Percentiles rank a stretch among this genome's conserved stretches.
These are phyloP conservation scores for Bauhinia variegata DNA, from an alignment of 306 rosid species.

Conservation along the genomic window DNA sequence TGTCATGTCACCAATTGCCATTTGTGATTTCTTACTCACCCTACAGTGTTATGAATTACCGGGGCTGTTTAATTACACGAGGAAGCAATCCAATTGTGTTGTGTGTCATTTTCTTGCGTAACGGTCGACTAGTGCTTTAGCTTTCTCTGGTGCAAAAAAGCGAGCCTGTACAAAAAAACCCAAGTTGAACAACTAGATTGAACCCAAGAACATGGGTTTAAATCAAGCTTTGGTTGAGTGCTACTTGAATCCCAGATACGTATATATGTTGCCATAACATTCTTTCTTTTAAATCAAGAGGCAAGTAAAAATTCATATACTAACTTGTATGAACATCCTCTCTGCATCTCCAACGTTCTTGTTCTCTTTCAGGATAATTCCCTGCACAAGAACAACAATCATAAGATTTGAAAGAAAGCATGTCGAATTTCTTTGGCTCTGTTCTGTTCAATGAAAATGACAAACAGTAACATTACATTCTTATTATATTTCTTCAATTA, in stretches of 20 bases:
- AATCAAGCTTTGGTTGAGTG: neutral
- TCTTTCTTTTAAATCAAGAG: neutral
- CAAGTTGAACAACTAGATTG: neutral
- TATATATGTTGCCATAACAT: constrained; percentile 1
- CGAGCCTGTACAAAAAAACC: constrained; percentile 62
- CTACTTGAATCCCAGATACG: neutral
- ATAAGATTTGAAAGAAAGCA: constrained; percentile 28
- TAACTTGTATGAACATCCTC: constrained; percentile 95
- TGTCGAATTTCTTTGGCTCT: neutral
- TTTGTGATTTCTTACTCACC: too few species aligned
- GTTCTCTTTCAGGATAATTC: constrained; percentile 83
- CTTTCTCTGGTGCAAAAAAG: constrained; percentile 85
- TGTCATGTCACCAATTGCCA: too few species aligned
- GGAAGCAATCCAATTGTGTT: neutral
- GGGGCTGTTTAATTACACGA: neutral
- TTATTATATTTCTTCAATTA: neutral
- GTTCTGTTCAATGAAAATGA: constrained; percentile 10
- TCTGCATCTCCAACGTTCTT: constrained; percentile 87
- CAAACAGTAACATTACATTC: neutral
- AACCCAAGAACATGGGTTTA: neutral
- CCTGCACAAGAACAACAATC: constrained; percentile 53
- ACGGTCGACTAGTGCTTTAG: constrained; percentile 82
- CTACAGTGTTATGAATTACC: too few species aligned
- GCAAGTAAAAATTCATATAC: constrained; percentile 38
- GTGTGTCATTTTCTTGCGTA: constrained; percentile 47